Evolutionary conservation across 495 filamentous ascomycete genomes (phyloP), one percentile per base, ranked within the genome.

Genomic region (Hypoxylon fragiforme): DNA sequence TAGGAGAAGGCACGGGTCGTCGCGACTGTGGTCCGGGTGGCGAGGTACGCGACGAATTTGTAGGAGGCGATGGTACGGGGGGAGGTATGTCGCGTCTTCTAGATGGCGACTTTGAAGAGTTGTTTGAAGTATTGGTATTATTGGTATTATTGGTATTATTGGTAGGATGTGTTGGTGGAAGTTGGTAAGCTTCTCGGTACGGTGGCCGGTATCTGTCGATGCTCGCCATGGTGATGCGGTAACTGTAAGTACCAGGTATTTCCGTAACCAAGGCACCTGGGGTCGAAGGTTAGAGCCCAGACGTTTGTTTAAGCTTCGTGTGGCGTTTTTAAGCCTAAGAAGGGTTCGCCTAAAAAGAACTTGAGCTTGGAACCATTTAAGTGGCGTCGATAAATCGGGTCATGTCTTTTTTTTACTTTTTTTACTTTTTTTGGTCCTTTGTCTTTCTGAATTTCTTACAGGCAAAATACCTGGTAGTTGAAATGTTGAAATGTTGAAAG

Each of bases 11-110:
- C 2, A 65, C 68, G 59, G 72, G 71, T 37, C 66, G 61, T 36
- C 67, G 69, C 50, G 73, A 75, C 38, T 64, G 70, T 19, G 74
- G 73, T 49, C 69, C 67, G 0, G 78, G 80, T 18, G 80, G 79
- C 16, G 78, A 81, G 7, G 72, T 78, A 49, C 73, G 69, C 42
- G 77, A 75, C 20, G 68, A 72, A 19, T 72, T 66, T 16, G 72
- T 67, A 20, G 80, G 78, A 39, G 80, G 80, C 1, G 77, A 80
- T 19, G 79, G 79, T 5, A 69, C 77, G 4, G 78, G 74, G 7
- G 80, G 80, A 32, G 79, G 79, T 7, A 82, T 68, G 48, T 76
- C 71, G 66, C 70, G 74, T 58, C 77, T 68, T 51, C 70, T 67
- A 18, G 64, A 57, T 28, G 78, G 77, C 20, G 75, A 79, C 51